These are phyloP conservation scores for Acer yangbiense DNA, from an alignment of 345 rosid genomes.

Conservation along the genomic window DNA sequence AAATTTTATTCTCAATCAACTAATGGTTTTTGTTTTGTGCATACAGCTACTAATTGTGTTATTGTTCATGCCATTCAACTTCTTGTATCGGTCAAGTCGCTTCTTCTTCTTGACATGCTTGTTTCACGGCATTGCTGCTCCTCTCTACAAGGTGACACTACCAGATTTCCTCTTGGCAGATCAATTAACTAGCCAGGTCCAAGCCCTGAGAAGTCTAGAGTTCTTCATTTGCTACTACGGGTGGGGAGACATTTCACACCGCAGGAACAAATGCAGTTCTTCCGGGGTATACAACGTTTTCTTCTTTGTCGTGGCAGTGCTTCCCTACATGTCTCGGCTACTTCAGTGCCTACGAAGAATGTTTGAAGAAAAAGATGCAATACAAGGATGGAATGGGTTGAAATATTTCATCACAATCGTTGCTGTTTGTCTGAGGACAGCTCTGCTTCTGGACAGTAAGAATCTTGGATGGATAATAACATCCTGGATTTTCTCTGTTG, in stretches of 20 bases:
- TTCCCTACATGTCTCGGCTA: slow-evolving; percentile 62
- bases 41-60: slow-evolving; percentile 34
- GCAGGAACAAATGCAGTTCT: slow-evolving; percentile 42
- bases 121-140: slow-evolving; percentile 44
- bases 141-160: slow-evolving; percentile 58
- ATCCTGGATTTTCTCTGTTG: slow-evolving; percentile 49
- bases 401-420: slow-evolving; percentile 57
- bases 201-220: slow-evolving; percentile 72
- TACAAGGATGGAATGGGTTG: slow-evolving; percentile 59
- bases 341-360: slow-evolving; percentile 69
- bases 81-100: slow-evolving; percentile 40
- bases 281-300: slow-evolving; percentile 41
- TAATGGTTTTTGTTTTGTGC: background rate
- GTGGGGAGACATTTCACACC: slow-evolving; percentile 61
- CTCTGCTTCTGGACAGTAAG: slow-evolving; percentile 36
- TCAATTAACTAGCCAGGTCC: slow-evolving; percentile 76
- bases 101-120: slow-evolving; percentile 38
- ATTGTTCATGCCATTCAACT: slow-evolving; percentile 38
- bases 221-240: slow-evolving; percentile 74
- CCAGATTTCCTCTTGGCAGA: slow-evolving; percentile 80
- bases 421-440: slow-evolving; percentile 61
- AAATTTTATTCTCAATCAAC: background rate
- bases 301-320: slow-evolving; percentile 55
- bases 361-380: slow-evolving; percentile 55
- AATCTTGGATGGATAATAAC: slow-evolving; percentile 37